Evolutionary conservation across 176 grass and related monocot species (phyloP).

Genomic region (Aegilops umbellulata): DNA sequence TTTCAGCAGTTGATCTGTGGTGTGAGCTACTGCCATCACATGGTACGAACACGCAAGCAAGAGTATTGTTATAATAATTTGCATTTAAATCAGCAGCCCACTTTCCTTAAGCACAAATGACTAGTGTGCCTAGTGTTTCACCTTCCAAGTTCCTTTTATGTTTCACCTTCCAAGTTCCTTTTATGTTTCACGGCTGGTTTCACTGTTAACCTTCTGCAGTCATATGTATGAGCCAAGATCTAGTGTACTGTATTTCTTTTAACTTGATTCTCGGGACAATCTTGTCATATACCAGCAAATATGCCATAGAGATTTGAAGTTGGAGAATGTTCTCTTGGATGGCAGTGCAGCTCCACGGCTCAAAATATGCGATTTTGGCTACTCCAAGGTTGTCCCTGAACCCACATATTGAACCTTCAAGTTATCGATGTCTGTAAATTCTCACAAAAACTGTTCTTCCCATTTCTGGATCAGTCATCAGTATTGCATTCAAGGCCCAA

Average conservation of each 20-base stretch:
- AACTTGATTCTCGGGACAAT: neutral
- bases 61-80: neutral
- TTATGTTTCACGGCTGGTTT: neutral
- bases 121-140: neutral
- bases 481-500: slow-evolving; percentile 84
- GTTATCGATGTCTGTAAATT: slow-evolving; percentile 18
- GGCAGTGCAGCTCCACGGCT: slow-evolving; percentile 83
- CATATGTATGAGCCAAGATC: neutral
- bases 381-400: slow-evolving; percentile 74
- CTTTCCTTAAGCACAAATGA: slow-evolving; percentile 2
- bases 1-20: slow-evolving; percentile 94
- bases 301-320: slow-evolving; percentile 95
- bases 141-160: neutral
- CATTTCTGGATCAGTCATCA: slow-evolving; percentile 65
- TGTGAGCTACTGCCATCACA: slow-evolving; percentile 86
- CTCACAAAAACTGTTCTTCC: slow-evolving; percentile 6
- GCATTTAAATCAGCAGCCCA: neutral
- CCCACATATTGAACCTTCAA: neutral
- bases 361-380: slow-evolving; percentile 96
- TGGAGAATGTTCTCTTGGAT: slow-evolving; percentile 92
- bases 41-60: slow-evolving; percentile 42
- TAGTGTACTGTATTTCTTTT: slow-evolving; percentile 6
- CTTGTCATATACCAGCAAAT: slow-evolving; percentile 68
- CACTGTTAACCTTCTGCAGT: neutral
- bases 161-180: neutral